Evolutionary conservation across 768 basidiomycete species (phyloP).

Genomic region (Dentipellis fragilis): DNA sequence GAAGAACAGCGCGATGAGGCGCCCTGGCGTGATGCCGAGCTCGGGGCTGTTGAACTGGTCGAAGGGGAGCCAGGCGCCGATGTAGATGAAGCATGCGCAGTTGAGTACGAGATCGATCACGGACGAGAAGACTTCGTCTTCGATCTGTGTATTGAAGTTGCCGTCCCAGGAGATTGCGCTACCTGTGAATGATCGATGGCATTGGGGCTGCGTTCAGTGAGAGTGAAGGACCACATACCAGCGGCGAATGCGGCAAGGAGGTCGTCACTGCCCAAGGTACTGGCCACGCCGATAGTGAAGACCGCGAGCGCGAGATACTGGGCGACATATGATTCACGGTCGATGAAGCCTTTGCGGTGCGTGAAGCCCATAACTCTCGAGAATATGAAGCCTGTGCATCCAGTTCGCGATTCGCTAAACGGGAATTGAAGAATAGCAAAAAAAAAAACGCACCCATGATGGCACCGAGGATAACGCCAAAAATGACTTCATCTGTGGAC

Average conservation of each 20-base stretch:
- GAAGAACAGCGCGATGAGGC: constrained; percentile 60
- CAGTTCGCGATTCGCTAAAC: background rate
- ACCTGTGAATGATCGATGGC: constrained; percentile 32
- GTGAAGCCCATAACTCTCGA: constrained; percentile 65
- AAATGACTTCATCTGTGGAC: constrained; percentile 61
- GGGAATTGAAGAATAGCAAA: background rate
- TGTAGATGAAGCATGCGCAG: constrained; percentile 73
- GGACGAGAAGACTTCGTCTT: constrained; percentile 81
- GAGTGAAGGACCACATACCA: constrained; percentile 29
- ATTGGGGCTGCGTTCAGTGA: background rate
- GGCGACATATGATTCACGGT: constrained; percentile 79
- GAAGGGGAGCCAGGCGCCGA: constrained; percentile 85
- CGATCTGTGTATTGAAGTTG: constrained; percentile 68
- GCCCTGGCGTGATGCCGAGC: constrained; percentile 60
- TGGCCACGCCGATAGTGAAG: constrained; percentile 70
- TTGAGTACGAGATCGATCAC: constrained; percentile 85
- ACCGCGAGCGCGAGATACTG: constrained; percentile 71
- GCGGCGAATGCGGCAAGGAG: constrained; percentile 84
- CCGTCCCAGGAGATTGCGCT: constrained; percentile 90
- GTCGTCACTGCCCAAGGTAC: constrained; percentile 77
- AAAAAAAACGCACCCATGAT: constrained; percentile 27
- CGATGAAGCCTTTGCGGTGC: constrained; percentile 52
- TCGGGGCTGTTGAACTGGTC: constrained; percentile 41
- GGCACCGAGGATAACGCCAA: constrained; percentile 65
- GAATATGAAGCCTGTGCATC: constrained; percentile 44